Percentiles rank a stretch among this genome's conserved stretches.
Evolutionary conservation across 352 stramenopile genomes (phyloP).

Genomic region (Phytophthora nicotianae): DNA sequence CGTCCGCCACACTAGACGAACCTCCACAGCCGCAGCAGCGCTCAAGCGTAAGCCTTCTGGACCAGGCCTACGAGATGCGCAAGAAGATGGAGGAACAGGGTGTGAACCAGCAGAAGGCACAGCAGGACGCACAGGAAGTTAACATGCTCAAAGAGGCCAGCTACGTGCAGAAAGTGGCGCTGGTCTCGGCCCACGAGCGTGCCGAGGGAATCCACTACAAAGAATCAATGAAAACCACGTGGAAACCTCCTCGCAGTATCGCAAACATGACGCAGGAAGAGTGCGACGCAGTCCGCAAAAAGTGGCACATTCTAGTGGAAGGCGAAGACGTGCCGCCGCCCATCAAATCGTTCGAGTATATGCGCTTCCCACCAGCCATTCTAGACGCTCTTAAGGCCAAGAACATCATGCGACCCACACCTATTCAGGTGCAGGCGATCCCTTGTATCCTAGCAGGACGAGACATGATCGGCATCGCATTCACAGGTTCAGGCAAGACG

Average conservation of each 20-base stretch:
- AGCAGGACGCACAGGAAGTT: constrained; percentile 89
- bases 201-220: constrained; percentile 93
- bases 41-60: constrained; percentile 76
- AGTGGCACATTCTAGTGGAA: constrained; percentile 98
- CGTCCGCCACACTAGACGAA: not conserved
- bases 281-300: constrained; percentile 93
- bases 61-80: constrained; percentile 86
- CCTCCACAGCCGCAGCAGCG: constrained; percentile 35
- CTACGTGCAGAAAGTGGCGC: constrained; percentile 96
- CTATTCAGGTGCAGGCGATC: constrained; percentile 99
- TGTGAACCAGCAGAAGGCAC: constrained; percentile 79
- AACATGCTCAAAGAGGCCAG: constrained; percentile 95
- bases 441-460: constrained; percentile 95
- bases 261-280: constrained; percentile 84
- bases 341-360: constrained; percentile 97
- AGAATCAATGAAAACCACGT: constrained; percentile 91
- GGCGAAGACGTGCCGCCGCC: constrained; percentile 95
- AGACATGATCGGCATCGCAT: constrained; percentile 99
- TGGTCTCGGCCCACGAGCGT: constrained; percentile 93
- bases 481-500: constrained; percentile 99
- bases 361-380: constrained; percentile 96
- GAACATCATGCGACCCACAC: constrained; percentile 96
- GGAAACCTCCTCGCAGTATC: constrained; percentile 90
- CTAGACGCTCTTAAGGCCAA: constrained; percentile 93
- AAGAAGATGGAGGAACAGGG: constrained; percentile 75